phyloP scores from a whole-genome alignment of 257 asterid genomes.

The Petrea volubilis region DNA sequence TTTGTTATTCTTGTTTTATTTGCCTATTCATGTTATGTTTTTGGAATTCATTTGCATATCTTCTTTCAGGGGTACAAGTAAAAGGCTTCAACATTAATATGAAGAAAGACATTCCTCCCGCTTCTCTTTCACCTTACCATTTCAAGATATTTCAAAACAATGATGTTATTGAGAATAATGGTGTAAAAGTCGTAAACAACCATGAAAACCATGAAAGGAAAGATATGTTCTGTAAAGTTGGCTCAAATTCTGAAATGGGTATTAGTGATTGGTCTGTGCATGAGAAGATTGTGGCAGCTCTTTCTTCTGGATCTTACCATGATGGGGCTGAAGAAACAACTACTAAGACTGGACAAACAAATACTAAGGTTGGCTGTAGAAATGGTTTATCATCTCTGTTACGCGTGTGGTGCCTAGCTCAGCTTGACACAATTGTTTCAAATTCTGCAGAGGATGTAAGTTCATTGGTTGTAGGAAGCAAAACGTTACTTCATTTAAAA shows the following conservation, averaged over 20 bases:
- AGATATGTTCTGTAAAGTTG: constrained; percentile 28
- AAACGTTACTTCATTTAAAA: constrained; percentile 69
- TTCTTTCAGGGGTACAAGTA: constrained; percentile 76
- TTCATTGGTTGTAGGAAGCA: constrained; percentile 72
- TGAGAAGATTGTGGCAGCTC: constrained; percentile 55
- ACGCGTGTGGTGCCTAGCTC: constrained; percentile 76
- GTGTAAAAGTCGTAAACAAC: constrained; percentile 40
- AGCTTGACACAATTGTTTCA: constrained; percentile 50
- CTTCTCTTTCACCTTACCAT: constrained; percentile 76
- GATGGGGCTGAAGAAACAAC: constrained; percentile 36
- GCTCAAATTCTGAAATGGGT: constrained; percentile 57
- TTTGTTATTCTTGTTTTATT: neutral
- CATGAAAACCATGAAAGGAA: constrained; percentile 40
- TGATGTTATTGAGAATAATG: constrained; percentile 42
- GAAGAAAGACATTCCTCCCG: constrained; percentile 54
- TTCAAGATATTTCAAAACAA: constrained; percentile 52
- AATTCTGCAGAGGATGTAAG: constrained; percentile 49
- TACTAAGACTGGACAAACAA: constrained; percentile 38
- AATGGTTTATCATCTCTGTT: constrained; percentile 58
- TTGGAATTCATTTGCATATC: constrained; percentile 23
- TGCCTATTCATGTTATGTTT: constrained; percentile 6
- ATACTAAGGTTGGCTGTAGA: constrained; percentile 40
- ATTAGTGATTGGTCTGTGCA: constrained; percentile 69
- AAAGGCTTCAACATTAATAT: constrained; percentile 40
- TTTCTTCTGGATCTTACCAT: constrained; percentile 49